These are phyloP conservation scores for Antrodiella citrinella DNA, from an alignment of 768 basidiomycete genomes.

Conservation along the genomic window DNA sequence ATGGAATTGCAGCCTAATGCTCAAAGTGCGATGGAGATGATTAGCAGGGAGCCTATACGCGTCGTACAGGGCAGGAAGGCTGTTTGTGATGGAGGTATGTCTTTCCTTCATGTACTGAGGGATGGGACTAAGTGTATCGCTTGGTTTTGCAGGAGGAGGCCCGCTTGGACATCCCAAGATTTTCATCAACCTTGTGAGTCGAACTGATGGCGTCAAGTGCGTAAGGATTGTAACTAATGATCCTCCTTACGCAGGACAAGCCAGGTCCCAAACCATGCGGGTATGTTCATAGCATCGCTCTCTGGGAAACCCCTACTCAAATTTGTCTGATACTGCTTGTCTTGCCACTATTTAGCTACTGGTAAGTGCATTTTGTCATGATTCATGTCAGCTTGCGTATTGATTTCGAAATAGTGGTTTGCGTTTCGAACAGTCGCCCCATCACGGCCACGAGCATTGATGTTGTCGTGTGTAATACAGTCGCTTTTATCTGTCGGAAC, in stretches of 20 bases:
- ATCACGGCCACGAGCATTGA: constrained; percentile 46
- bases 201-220: not conserved
- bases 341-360: constrained; percentile 19
- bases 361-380: constrained; percentile 19
- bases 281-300: constrained; percentile 41
- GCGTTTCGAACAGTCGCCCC: constrained; percentile 79
- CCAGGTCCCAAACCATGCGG: constrained; percentile 84
- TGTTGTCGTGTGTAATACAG: no score
- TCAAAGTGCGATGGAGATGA: constrained; percentile 84
- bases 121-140: not conserved
- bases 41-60: constrained; percentile 79
- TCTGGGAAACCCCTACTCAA: not conserved
- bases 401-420: constrained; percentile 54
- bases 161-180: constrained; percentile 95
- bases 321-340: constrained; percentile 8
- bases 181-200: constrained; percentile 88
- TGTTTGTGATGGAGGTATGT: constrained; percentile 91
- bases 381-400: not conserved
- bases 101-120: not conserved
- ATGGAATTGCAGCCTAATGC: constrained; percentile 87
- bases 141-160: constrained; percentile 61
- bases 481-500: no score
- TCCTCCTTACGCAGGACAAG: constrained; percentile 54
- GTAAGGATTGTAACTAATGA: not conserved
- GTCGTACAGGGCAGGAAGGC: constrained; percentile 79